Evolutionary conservation across 371 early-diverging fungal species (phyloP).

Genomic region (Mortierella sp.): DNA sequence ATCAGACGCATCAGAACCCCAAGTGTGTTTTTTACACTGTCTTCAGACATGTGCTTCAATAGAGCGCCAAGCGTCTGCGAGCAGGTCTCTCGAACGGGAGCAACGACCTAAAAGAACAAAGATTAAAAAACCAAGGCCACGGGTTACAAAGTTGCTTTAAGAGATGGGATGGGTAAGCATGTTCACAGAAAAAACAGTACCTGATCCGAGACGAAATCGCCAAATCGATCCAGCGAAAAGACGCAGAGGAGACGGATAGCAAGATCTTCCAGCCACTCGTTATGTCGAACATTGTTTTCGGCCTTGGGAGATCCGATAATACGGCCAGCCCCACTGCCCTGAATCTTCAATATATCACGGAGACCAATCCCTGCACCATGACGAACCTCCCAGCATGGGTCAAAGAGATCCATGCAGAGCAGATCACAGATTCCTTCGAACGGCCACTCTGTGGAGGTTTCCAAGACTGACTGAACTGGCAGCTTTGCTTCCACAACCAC

Average conservation of each 20-base stretch:
- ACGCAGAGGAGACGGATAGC: slow-evolving; percentile 91
- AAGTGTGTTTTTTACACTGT: slow-evolving; percentile 65
- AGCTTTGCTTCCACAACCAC: slow-evolving; percentile 81
- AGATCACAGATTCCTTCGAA: slow-evolving; percentile 92
- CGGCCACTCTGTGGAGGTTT: slow-evolving; percentile 84
- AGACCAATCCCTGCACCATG: slow-evolving; percentile 97
- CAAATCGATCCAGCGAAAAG: slow-evolving; percentile 94
- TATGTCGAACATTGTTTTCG: slow-evolving; percentile 76
- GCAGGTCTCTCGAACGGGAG: slow-evolving; percentile 96
- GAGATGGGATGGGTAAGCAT: background rate
- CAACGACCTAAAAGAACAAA: slow-evolving; percentile 70
- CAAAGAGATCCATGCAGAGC: slow-evolving; percentile 90
- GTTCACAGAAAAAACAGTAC: slow-evolving; percentile 2
- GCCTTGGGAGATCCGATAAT: slow-evolving; percentile 58
- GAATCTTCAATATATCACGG: slow-evolving; percentile 86
- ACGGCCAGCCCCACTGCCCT: slow-evolving; percentile 89
- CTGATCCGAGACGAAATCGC: slow-evolving; percentile 96
- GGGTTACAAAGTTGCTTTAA: no score
- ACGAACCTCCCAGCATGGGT: slow-evolving; percentile 93
- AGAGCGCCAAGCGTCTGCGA: slow-evolving; percentile 93
- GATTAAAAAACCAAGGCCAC: background rate
- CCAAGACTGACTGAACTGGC: slow-evolving; percentile 55
- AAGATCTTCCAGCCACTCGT: slow-evolving; percentile 87
- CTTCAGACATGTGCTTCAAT: slow-evolving; percentile 72
- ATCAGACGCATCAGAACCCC: slow-evolving; percentile 67